These are phyloP conservation scores for Hirsutella thompsonii DNA, from an alignment of 2,329 filamentous ascomycete genomes.

Conservation along the genomic window DNA sequence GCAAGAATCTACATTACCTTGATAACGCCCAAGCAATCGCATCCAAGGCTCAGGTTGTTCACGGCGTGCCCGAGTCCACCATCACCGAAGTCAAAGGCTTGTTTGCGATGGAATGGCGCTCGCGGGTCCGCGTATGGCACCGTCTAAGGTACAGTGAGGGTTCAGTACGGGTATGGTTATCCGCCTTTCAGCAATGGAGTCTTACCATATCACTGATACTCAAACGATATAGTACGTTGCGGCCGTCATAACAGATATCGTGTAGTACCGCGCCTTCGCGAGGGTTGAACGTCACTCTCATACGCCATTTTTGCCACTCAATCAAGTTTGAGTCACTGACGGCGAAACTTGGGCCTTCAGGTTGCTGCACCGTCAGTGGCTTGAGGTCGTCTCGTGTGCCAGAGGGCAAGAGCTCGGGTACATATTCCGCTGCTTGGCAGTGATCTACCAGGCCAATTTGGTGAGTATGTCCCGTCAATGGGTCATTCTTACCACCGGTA, in stretches of 20 bases:
- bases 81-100: constrained; percentile 56
- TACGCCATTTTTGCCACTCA: constrained; percentile 53
- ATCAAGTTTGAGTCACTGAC: constrained; percentile 30
- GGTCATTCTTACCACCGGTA: constrained; percentile 18
- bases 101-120: constrained; percentile 39
- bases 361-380: constrained; percentile 36
- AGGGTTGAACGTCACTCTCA: constrained; percentile 56
- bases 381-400: constrained; percentile 39
- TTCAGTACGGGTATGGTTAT: too few relatives aligned
- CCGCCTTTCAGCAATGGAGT: too few relatives aligned
- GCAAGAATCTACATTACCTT: constrained; percentile 11
- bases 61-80: constrained; percentile 49
- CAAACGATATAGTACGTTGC: constrained; percentile 41
- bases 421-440: constrained; percentile 21
- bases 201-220: constrained; percentile 54
- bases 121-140: constrained; percentile 52
- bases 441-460: constrained; percentile 14
- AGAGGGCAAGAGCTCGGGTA: constrained; percentile 25
- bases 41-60: constrained; percentile 53
- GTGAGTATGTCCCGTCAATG: constrained; percentile 8
- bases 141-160: too few relatives aligned
- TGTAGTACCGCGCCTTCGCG: constrained; percentile 58
- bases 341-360: constrained; percentile 22
- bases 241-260: constrained; percentile 52
- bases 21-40: constrained; percentile 55